A percentile compares a stretch with the other conserved stretches of the same genome.
Evolutionary conservation across 164 flowering plant species (phyloP).

Genomic region (Berberis thunbergii): DNA sequence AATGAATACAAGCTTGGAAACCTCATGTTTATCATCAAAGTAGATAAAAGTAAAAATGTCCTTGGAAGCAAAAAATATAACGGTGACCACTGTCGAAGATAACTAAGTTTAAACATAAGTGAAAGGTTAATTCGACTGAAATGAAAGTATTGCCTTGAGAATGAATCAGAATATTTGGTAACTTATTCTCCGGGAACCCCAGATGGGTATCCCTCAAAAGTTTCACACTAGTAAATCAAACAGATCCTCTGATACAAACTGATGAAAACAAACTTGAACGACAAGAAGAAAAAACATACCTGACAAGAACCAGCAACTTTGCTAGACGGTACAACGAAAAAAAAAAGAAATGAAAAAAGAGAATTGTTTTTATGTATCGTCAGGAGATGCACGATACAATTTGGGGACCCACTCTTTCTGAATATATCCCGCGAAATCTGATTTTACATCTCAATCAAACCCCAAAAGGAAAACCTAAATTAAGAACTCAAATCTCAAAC

Average conservation of each 20-base stretch:
- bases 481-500: conserved; percentile 29
- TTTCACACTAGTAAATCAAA: conserved; percentile 31
- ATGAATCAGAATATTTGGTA: conserved; percentile 21
- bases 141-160: conserved; percentile 4
- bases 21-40: too few species aligned
- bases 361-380: conserved; percentile 21
- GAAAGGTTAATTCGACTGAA: background rate
- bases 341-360: conserved; percentile 5
- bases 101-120: too few species aligned
- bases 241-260: conserved; percentile 22
- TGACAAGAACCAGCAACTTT: conserved; percentile 28
- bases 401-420: conserved; percentile 15
- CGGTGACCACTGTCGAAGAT: too few species aligned
- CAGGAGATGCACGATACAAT: conserved; percentile 20
- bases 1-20: background rate
- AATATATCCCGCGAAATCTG: conserved; percentile 25
- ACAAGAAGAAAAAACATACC: conserved; percentile 12
- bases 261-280: conserved; percentile 11
- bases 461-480: conserved; percentile 23
- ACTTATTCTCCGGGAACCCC: conserved; percentile 22
- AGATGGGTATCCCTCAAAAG: conserved; percentile 21
- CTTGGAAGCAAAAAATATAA: too few species aligned
- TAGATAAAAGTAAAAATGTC: too few species aligned
- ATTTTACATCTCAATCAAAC: conserved; percentile 38
- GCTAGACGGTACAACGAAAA: conserved; percentile 23